Evolutionary conservation across 2,329 filamentous ascomycete species (phyloP).

Genomic region (Talaromyces verruculosus): DNA sequence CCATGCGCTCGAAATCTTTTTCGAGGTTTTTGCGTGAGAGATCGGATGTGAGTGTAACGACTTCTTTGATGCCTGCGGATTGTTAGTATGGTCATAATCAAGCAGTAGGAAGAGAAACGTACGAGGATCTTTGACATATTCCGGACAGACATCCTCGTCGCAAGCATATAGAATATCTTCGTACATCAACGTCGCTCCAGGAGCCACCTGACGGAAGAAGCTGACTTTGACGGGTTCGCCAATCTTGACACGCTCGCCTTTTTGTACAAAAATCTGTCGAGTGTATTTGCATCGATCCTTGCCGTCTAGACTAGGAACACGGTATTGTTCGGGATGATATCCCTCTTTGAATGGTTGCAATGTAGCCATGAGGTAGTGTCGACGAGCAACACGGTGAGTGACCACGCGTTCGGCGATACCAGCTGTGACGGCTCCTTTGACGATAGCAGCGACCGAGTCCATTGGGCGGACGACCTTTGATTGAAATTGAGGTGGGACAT

Average conservation of each 20-base stretch:
- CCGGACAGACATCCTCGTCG: constrained; percentile 95
- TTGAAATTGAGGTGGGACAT: constrained; percentile 97
- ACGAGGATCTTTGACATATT: constrained; percentile 99
- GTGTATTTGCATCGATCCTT: constrained; percentile 99
- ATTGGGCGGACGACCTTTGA: constrained; percentile 97
- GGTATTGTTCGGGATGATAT: constrained; percentile 96
- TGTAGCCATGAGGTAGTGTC: constrained; percentile 98
- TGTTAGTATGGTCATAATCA: constrained; percentile 3
- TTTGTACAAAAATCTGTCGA: constrained; percentile 96
- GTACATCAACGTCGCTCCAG: constrained; percentile 97
- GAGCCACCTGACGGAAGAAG: constrained; percentile 96
- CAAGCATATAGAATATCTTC: constrained; percentile 97
- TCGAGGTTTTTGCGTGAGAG: constrained; percentile 97
- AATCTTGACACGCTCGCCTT: constrained; percentile 98
- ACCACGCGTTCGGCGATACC: constrained; percentile 97
- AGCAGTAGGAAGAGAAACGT: constrained; percentile 47
- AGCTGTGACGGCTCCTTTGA: constrained; percentile 96
- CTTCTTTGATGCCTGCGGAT: constrained; percentile 87
- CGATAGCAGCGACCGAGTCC: constrained; percentile 98
- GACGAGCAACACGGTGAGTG: constrained; percentile 92
- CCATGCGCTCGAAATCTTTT: constrained; percentile 99
- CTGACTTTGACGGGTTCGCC: constrained; percentile 98
- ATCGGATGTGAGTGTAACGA: constrained; percentile 95
- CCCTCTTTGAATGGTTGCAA: constrained; percentile 98
- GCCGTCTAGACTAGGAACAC: constrained; percentile 91